phyloP scores from a whole-genome alignment of 2,329 filamentous ascomycete species.

The Alternaria triticina region DNA sequence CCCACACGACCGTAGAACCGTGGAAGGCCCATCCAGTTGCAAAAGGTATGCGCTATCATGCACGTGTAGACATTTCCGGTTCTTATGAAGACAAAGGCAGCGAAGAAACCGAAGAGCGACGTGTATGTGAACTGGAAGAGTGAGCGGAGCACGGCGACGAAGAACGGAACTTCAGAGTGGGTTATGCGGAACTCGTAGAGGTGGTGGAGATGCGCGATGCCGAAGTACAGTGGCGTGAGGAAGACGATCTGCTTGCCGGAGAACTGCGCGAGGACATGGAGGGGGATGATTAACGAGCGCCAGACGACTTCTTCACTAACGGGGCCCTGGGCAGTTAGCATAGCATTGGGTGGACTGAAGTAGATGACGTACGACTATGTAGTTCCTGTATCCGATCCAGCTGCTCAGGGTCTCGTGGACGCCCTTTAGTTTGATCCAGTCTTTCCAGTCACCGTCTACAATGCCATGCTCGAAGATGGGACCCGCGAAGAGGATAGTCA shows the following conservation, averaged over 20 bases:
- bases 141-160: constrained; percentile 71
- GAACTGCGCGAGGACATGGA: constrained; percentile 73
- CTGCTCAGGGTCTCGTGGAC: constrained; percentile 66
- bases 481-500: constrained; percentile 78
- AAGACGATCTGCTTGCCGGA: constrained; percentile 69
- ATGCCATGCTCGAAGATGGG: constrained; percentile 82
- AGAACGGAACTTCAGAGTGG: constrained; percentile 71
- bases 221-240: constrained; percentile 86
- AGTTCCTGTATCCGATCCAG: constrained; percentile 86
- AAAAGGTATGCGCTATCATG: constrained; percentile 82
- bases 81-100: constrained; percentile 84
- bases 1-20: constrained; percentile 80
- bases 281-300: constrained; percentile 81
- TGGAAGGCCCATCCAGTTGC: constrained; percentile 90
- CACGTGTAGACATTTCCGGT: constrained; percentile 81
- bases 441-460: constrained; percentile 71
- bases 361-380: constrained; percentile 71
- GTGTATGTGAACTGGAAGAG: constrained; percentile 89
- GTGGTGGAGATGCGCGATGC: constrained; percentile 92
- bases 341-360: not conserved
- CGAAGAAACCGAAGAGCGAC: constrained; percentile 90
- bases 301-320: constrained; percentile 94
- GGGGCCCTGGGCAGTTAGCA: constrained; percentile 63
- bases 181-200: constrained; percentile 92
- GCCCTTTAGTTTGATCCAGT: constrained; percentile 65